Percentiles rank a stretch among this genome's conserved stretches.
phyloP scores from a whole-genome alignment of 495 filamentous ascomycete species.

The Astrothelium subdiscretum region DNA sequence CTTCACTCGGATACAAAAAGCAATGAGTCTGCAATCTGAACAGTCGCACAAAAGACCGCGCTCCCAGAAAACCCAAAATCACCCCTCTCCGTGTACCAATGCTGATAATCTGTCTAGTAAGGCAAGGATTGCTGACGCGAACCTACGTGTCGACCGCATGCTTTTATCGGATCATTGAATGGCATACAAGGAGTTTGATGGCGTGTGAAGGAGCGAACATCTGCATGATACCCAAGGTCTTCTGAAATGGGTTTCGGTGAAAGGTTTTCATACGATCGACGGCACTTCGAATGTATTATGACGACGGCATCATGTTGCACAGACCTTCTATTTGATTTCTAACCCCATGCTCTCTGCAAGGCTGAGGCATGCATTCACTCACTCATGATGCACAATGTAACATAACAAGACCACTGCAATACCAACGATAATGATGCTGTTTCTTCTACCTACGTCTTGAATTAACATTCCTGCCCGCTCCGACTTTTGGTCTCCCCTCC shows the following conservation, averaged over 20 bases:
- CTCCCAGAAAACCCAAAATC: too few relatives aligned
- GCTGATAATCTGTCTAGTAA: too few relatives aligned
- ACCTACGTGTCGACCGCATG: too few relatives aligned
- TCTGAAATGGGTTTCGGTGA: too few relatives aligned
- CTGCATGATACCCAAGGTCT: neutral
- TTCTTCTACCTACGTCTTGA: conserved; percentile 50
- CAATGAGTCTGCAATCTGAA: too few relatives aligned
- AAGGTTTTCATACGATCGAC: neutral
- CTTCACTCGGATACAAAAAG: too few relatives aligned
- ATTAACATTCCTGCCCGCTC: conserved; percentile 80
- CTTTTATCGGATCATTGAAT: neutral
- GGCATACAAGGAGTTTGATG: neutral
- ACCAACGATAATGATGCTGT: neutral
- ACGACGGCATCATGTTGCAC: too few relatives aligned
- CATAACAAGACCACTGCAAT: neutral
- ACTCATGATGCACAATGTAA: neutral
- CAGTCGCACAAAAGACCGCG: too few relatives aligned
- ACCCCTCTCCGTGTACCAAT: too few relatives aligned
- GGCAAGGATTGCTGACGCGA: too few relatives aligned
- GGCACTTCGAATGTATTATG: too few relatives aligned
- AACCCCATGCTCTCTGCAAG: neutral
- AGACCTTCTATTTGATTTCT: too few relatives aligned
- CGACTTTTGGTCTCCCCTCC: conserved; percentile 62
- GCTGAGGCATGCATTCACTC: neutral
- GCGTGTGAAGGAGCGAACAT: neutral